phyloP scores from a whole-genome alignment of 2,329 filamentous ascomycete species.

The Tolypocladium pustulatum region DNA sequence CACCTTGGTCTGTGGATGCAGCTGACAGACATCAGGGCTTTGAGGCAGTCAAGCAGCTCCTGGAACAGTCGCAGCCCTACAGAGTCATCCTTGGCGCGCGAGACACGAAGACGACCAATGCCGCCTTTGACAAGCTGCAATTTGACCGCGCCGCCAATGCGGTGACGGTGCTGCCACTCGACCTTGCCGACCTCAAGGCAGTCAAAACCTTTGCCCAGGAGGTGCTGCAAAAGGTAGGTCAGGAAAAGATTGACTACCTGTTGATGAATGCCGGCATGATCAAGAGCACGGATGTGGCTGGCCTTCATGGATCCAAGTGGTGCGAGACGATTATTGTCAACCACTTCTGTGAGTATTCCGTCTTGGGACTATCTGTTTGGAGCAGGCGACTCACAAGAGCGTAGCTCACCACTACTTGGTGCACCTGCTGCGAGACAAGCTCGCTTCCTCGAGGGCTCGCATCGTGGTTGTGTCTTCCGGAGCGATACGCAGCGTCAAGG shows the following conservation, averaged over 20 bases:
- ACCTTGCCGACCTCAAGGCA: conserved; percentile 31
- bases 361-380: background rate
- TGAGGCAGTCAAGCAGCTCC: conserved; percentile 40
- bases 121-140: conserved; percentile 29
- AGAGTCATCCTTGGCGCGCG: conserved; percentile 38
- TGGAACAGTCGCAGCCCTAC: conserved; percentile 33
- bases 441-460: conserved; percentile 33
- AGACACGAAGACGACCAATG: conserved; percentile 27
- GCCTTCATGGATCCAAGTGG: conserved; percentile 34
- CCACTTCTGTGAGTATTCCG: conserved; percentile 32
- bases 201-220: conserved; percentile 37
- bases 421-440: conserved; percentile 36
- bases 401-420: conserved; percentile 43
- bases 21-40: conserved; percentile 29
- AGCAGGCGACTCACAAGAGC: background rate
- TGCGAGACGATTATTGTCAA: conserved; percentile 40
- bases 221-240: conserved; percentile 29
- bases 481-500: conserved; percentile 28
- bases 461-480: conserved; percentile 42
- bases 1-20: background rate
- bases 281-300: conserved; percentile 22
- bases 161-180: conserved; percentile 35
- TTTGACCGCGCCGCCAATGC: conserved; percentile 29
- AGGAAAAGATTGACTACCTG: conserved; percentile 34
- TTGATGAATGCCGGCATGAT: conserved; percentile 38